Evolutionary conservation across 164 flowering plant species (phyloP), one percentile per base, ranked within the genome.

Genomic region (Aristolochia contorta): DNA sequence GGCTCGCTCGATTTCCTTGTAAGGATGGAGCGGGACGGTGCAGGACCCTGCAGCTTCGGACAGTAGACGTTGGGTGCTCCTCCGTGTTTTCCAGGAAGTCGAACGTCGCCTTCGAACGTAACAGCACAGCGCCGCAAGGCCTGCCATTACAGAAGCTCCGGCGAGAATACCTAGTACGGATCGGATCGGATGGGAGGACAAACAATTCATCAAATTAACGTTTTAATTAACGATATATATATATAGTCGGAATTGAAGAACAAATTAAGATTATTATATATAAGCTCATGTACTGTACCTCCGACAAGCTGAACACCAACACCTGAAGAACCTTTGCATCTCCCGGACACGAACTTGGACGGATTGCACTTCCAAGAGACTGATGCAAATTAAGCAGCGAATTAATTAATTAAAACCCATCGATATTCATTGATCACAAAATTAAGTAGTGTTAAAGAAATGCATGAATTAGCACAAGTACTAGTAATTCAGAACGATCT

Each of bases 1-100:
- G 59, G 98, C 91, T 71, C 65, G 79, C 68, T 89, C 88, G 1
- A 92, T 83, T 54, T 84, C 96, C 71, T 70, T 85, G 79, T 89
- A 85, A 12, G 78, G 65, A 56, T 80, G 79, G 49, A 87, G 67
- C 0, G 95, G 91, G 60, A 89, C 71, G 61, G 63, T 74, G 66
- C 50, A 69, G 59, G 61, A 67, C 24, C 77, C 84, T 0, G 77
- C 65, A 20, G 91, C 79, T 68, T 80, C 82, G 12, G 70, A 67
- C 16, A 85, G 55, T 10, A 70, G 72, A 23, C 69, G 71, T 54
- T 69, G 78, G 21, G 72, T 58, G 59, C 56, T 70, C 22, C 60
- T 69, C 33, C 47, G 53, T 57, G 68, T 49, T 59, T 61, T 71
- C 18, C 47, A 60, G 16, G 62, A 67, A 24, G 52, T 45, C 41